Evolutionary conservation across 495 filamentous ascomycete genomes (phyloP).

Genomic region (Aspergillus incahuasiensis): DNA sequence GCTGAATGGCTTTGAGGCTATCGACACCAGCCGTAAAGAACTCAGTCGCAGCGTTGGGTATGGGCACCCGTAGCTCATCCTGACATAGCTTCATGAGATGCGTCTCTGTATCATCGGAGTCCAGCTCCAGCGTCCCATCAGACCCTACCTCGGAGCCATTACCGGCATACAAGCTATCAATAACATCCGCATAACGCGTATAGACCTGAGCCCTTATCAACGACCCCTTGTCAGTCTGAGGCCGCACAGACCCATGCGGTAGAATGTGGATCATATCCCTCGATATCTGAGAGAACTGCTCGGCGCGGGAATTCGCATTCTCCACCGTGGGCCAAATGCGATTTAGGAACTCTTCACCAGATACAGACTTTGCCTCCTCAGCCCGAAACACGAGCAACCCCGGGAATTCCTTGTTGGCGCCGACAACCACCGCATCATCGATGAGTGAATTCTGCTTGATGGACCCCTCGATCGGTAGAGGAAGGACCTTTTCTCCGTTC

Average conservation of each 20-base stretch:
- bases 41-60: conserved; percentile 38
- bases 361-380: conserved; percentile 24
- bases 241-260: conserved; percentile 37
- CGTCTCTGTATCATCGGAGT: conserved; percentile 32
- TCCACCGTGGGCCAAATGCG: conserved; percentile 46
- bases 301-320: conserved; percentile 44
- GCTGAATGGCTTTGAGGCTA: conserved; percentile 56
- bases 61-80: conserved; percentile 35
- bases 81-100: conserved; percentile 40
- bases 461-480: conserved; percentile 54
- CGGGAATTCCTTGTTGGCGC: conserved; percentile 43
- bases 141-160: conserved; percentile 23
- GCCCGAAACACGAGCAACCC: conserved; percentile 51
- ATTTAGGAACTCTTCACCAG: conserved; percentile 40
- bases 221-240: conserved; percentile 52
- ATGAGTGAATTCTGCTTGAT: conserved; percentile 49
- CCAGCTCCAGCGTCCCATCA: conserved; percentile 30
- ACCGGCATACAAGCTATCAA: conserved; percentile 42
- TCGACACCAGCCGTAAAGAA: conserved; percentile 57
- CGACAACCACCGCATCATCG: conserved; percentile 57
- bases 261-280: conserved; percentile 49
- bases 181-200: conserved; percentile 38
- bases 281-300: conserved; percentile 53
- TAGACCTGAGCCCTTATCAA: conserved; percentile 55
- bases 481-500: conserved; percentile 69